These are phyloP conservation scores for Aspergillus novoparasiticus DNA, from an alignment of 2,329 filamentous ascomycete genomes.

Conservation along the genomic window DNA sequence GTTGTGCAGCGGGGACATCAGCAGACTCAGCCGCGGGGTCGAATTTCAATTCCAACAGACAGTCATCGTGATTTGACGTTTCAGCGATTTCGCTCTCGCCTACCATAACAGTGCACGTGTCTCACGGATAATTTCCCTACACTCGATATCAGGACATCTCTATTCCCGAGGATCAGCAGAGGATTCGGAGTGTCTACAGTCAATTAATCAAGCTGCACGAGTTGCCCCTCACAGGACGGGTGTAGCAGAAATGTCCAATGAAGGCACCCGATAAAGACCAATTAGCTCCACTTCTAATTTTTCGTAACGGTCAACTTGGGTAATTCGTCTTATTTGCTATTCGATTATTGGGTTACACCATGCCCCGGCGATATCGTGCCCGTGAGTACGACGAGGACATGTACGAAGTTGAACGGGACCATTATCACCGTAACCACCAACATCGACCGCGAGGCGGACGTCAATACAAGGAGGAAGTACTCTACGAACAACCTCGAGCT, in stretches of 20 bases:
- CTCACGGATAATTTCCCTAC: neutral
- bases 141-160: neutral
- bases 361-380: constrained; percentile 34
- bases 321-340: neutral
- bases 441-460: constrained; percentile 28
- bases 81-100: neutral
- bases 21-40: constrained; percentile 29
- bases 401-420: constrained; percentile 32
- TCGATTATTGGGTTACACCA: constrained; percentile 15
- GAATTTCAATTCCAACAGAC: constrained; percentile 2
- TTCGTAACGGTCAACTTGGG: neutral
- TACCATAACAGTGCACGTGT: constrained; percentile 2
- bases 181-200: neutral
- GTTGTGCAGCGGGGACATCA: constrained; percentile 45
- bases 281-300: neutral
- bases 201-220: neutral
- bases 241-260: constrained; percentile 5
- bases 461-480: constrained; percentile 31
- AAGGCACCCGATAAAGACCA: neutral
- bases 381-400: constrained; percentile 34
- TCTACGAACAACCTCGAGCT: constrained; percentile 26
- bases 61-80: neutral
- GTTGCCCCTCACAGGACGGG: constrained; percentile 1
- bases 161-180: neutral
- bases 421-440: constrained; percentile 20